Evolutionary conservation across 2,329 filamentous ascomycete genomes (phyloP), one percentile per base, ranked within the genome.

Genomic region (Talaromyces sp.): DNA sequence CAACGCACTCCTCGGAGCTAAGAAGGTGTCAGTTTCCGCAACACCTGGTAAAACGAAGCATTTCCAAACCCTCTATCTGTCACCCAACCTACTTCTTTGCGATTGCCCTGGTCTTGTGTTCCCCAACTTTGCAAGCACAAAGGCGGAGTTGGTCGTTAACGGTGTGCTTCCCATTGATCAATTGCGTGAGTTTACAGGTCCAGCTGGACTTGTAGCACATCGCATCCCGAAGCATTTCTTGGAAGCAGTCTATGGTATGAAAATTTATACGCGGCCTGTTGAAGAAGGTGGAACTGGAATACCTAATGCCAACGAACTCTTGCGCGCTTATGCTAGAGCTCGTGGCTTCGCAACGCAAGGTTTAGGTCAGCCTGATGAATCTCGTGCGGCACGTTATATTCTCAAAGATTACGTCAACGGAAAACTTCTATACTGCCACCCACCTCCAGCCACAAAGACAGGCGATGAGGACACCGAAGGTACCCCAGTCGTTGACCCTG

Each of bases 41-140:
- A 99, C 95, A 1, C 95, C 95, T 3, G 95, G 95, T 76, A 99
- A 99, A 82, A 99, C 95, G 15, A 99, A 99, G 82, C 95, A 99
- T 74, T 99, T 99, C 82, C 95, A 99, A 79, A 99, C 95, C 1
- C 95, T 99, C 66, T 93, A 97, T 75, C 87, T 99, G 37, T 95
- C 91, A 66, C 90, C 95, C 0, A 87, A 89, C 66, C 92, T 99
- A 68, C 86, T 98, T 56, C 86, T 99, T 7, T 98, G 95, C 79
- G 95, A 99, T 88, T 99, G 95, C 75, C 95, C 95, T 10, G 95
- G 95, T 89, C 89, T 99, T 22, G 96, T 99, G 1, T 98, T 99
- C 78, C 93, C 95, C 72, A 98, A 98, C 80, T 99, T 98, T 72
- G 94, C 95, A 65, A 93, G 89, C 54, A 98, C 93, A 56, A 98